Base-by-base conservation (phyloP, 2,329 filamentous ascomycete genomes). In the Pseudogymnoascus pannorum region DNA sequence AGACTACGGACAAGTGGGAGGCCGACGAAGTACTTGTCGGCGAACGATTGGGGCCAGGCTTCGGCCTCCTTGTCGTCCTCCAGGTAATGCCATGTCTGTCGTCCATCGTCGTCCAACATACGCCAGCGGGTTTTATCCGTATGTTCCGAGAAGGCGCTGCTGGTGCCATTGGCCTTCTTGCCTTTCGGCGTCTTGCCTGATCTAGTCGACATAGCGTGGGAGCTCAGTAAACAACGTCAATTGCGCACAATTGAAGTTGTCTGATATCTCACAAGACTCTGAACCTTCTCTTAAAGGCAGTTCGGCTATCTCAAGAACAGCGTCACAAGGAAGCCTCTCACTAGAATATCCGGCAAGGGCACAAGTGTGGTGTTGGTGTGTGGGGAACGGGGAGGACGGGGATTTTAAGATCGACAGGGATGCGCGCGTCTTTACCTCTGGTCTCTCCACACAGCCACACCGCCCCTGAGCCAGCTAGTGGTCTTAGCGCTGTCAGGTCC, bases 41-140 rank as follows among this genome's bases (percentile, higher is more conserved):
- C 91, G 61, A 79, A 81, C 22, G 84, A 88, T 75, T 97, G 92
- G 4, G 93, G 92, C 92, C 93, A 97, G 62, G 83, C 77, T 68
- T 88, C 79, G 6, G 81, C 75, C 61, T 89, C 86, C 63, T 90
- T 81, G 22, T 86, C 81, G 60, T 94, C 87, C 8, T 84, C 83
- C 2, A 99, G 78, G 72, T 97, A 99, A 70, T 94, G 89, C 94
- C 94, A 99, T 58, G 91, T 96, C 69, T 97, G 92, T 61, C 89
- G 82, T 57, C 94, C 93, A 59, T 84, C 82, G 63, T 96, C 90
- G 70, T 95, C 88, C 64, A 85, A 82, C 72, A 97, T 76, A 64
- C 94, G 84, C 94, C 94, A 99, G 74, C 89, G 81, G 6, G 85
- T 82, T 66, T 84, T 84, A 74, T 99, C 93, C 4, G 92, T 97